Evolutionary conservation across 2,329 filamentous ascomycete species (phyloP).

Genomic region (Triangularia setosa): DNA sequence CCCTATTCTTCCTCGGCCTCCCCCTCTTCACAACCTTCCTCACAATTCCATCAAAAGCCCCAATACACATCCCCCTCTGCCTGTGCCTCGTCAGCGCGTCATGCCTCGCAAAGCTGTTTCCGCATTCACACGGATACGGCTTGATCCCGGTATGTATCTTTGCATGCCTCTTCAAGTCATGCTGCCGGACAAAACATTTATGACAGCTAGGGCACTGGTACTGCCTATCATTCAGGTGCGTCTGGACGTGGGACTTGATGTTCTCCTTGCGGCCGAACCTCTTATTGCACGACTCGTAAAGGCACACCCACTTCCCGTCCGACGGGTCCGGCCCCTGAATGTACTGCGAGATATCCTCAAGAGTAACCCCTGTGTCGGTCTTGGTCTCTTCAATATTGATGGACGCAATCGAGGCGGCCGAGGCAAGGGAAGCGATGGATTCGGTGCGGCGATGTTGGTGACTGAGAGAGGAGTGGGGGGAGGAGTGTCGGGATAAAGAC

Average conservation of each 20-base stretch:
- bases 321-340: conserved; percentile 67
- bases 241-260: conserved; percentile 97
- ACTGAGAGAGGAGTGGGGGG: conserved; percentile 10
- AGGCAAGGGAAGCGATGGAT: conserved; percentile 55
- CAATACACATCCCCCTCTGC: conserved; percentile 94
- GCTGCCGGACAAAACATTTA: conserved; percentile 95
- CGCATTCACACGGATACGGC: conserved; percentile 90
- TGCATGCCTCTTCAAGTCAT: conserved; percentile 93
- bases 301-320: conserved; percentile 77
- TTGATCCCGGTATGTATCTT: conserved; percentile 98
- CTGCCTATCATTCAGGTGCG: conserved; percentile 92
- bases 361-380: conserved; percentile 77
- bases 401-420: conserved; percentile 56
- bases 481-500: conserved; percentile 15
- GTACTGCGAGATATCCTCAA: conserved; percentile 75
- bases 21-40: conserved; percentile 60
- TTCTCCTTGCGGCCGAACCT: conserved; percentile 97
- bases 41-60: conserved; percentile 78
- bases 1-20: conserved; percentile 58
- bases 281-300: conserved; percentile 77
- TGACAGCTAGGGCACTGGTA: conserved; percentile 90
- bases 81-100: conserved; percentile 92
- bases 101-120: conserved; percentile 90
- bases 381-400: conserved; percentile 64
- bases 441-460: conserved; percentile 51